phyloP scores from a whole-genome alignment of 148 eudicot species.

The Fagopyrum homotropicum region DNA sequence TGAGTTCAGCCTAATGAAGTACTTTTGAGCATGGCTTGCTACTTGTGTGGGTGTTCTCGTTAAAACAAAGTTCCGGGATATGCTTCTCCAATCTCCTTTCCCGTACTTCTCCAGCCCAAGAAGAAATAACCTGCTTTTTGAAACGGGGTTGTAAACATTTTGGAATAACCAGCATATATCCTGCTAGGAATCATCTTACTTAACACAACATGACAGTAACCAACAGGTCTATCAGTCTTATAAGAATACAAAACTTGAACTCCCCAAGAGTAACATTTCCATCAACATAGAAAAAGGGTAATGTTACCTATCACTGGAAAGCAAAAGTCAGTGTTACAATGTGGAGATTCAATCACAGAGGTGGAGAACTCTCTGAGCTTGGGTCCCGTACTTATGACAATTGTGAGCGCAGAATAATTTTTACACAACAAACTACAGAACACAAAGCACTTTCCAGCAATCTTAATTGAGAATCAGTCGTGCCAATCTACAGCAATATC shows the following conservation, averaged over 20 bases:
- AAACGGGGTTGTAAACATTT: not conserved
- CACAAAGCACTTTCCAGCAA: not conserved
- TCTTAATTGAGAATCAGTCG: not conserved
- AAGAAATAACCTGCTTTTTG: conserved; percentile 11
- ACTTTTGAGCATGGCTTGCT: conserved; percentile 15
- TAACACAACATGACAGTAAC: not conserved
- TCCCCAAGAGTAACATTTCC: not conserved
- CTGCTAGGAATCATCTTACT: not conserved
- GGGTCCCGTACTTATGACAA: not conserved
- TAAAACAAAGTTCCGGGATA: conserved; percentile 14
- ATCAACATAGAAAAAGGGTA: not conserved
- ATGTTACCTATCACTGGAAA: not conserved
- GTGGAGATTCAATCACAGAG: not conserved
- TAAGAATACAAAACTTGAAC: not conserved
- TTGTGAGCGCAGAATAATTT: not conserved
- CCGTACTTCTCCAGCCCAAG: conserved; percentile 14
- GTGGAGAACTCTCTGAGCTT: not conserved
- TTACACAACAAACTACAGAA: not conserved
- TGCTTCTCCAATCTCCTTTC: conserved; percentile 16
- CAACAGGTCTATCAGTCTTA: not conserved
- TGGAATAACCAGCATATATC: not conserved
- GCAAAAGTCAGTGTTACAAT: not conserved
- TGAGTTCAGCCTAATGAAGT: conserved; percentile 14
- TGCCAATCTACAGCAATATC: not conserved
- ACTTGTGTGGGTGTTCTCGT: conserved; percentile 15